Conservation (phyloP, 106 monocot genomes). For the Agapanthus africanus region DNA sequence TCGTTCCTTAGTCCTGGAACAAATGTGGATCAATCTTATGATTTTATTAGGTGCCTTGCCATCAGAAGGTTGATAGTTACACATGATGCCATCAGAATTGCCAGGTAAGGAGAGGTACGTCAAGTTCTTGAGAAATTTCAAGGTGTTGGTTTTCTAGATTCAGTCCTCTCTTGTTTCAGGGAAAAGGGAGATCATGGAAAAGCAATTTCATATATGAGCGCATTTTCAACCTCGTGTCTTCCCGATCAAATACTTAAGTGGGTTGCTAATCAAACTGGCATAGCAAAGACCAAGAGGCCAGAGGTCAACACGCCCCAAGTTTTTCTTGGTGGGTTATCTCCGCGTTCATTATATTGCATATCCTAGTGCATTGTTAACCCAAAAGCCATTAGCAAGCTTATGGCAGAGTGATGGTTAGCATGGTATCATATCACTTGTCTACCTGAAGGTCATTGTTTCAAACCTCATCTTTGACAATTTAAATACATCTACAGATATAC, state of each 20-base stretch:
- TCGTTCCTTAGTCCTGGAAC: conserved; percentile 47
- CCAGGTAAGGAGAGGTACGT: conserved; percentile 35
- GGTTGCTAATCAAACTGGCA: conserved; percentile 33
- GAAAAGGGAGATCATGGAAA: conserved; percentile 56
- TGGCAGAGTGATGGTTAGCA: too few species aligned
- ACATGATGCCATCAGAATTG: conserved; percentile 47
- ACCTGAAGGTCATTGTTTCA: too few species aligned
- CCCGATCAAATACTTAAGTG: conserved; percentile 40
- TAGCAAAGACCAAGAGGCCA: conserved; percentile 20
- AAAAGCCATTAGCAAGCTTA: too few species aligned
- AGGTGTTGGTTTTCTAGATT: not conserved
- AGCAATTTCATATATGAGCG: conserved; percentile 54
- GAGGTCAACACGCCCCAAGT: conserved; percentile 60
- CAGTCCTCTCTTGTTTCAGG: conserved; percentile 27
- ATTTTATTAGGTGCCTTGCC: conserved; percentile 26
- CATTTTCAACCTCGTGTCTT: conserved; percentile 63
- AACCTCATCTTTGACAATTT: too few species aligned
- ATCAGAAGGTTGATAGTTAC: conserved; percentile 56
- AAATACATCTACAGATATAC: too few species aligned
- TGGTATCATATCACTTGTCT: too few species aligned
- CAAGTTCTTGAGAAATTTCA: not conserved
- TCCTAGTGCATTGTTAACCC: not conserved
- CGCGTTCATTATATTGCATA: not conserved
- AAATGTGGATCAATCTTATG: conserved; percentile 31
- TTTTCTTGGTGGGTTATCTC: conserved; percentile 55